Evolutionary conservation across 352 stramenopile species (phyloP).

Genomic region (Aphanomyces astaci): DNA sequence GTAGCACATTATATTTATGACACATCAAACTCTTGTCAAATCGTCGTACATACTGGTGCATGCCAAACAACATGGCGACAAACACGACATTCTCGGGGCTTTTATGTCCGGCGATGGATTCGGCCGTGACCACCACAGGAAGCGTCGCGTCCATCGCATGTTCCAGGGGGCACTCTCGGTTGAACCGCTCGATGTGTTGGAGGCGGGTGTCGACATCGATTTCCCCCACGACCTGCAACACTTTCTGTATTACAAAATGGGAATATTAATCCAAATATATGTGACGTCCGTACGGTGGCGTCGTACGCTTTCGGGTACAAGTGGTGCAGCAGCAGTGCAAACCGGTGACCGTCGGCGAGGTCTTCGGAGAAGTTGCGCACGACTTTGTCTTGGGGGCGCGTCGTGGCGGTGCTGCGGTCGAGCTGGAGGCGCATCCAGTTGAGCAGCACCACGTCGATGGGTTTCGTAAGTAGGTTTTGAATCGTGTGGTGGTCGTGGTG

Average conservation of each 20-base stretch:
- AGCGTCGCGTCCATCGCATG: slow-evolving; percentile 33
- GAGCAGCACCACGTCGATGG: slow-evolving; percentile 61
- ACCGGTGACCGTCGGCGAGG: slow-evolving; percentile 49
- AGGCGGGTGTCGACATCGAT: slow-evolving; percentile 62
- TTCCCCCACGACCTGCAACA: slow-evolving; percentile 62
- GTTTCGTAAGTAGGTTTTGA: slow-evolving; percentile 33
- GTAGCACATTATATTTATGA: no score
- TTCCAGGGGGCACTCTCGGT: slow-evolving; percentile 36
- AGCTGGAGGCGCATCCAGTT: slow-evolving; percentile 74
- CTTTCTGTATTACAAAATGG: no score
- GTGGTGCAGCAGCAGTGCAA: slow-evolving; percentile 62
- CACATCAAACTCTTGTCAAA: background rate
- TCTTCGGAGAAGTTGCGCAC: slow-evolving; percentile 78
- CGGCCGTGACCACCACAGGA: slow-evolving; percentile 54
- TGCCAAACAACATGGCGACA: slow-evolving; percentile 66
- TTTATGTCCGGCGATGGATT: slow-evolving; percentile 58
- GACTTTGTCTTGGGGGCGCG: slow-evolving; percentile 55
- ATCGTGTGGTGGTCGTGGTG: background rate
- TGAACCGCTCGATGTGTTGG: slow-evolving; percentile 60
- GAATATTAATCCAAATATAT: no score
- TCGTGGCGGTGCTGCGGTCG: slow-evolving; percentile 44
- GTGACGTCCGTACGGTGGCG: slow-evolving; percentile 34
- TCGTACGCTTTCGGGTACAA: slow-evolving; percentile 71
- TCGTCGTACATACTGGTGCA: slow-evolving; percentile 39
- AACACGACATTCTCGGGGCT: slow-evolving; percentile 68